These are phyloP conservation scores for Neopestalotiopsis sp. DNA, from an alignment of 2,329 filamentous ascomycete species.

Conservation along the genomic window DNA sequence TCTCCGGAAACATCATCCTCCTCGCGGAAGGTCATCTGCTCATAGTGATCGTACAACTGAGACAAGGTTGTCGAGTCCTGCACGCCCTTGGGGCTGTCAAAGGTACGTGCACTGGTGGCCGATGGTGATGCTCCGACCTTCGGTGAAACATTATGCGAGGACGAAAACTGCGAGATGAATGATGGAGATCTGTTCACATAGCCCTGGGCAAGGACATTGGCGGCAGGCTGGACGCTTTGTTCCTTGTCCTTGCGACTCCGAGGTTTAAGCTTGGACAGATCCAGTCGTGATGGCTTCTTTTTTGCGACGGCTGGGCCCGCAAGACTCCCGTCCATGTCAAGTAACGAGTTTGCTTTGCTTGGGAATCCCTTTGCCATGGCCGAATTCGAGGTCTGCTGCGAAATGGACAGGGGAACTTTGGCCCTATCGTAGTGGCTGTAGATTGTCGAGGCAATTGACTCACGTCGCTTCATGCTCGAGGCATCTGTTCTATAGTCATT, in stretches of 20 bases:
- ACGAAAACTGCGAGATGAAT: constrained; percentile 42
- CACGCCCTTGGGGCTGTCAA: constrained; percentile 34
- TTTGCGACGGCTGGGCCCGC: constrained; percentile 42
- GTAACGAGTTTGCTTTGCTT: constrained; percentile 50
- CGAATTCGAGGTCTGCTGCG: constrained; percentile 63
- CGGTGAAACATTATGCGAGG: constrained; percentile 22
- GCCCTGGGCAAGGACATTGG: constrained; percentile 42
- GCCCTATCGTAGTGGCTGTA: constrained; percentile 62
- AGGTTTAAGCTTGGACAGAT: constrained; percentile 51
- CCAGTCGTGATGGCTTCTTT: constrained; percentile 55
- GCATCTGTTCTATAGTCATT: constrained; percentile 43
- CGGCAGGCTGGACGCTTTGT: constrained; percentile 33
- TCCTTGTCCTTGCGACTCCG: constrained; percentile 41
- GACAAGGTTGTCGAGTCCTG: constrained; percentile 47
- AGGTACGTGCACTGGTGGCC: constrained; percentile 37
- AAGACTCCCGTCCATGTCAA: constrained; percentile 50
- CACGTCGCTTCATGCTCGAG: constrained; percentile 52
- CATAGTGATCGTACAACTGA: constrained; percentile 63
- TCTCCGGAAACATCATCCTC: constrained; percentile 31
- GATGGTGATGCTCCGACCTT: constrained; percentile 24
- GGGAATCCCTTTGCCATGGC: constrained; percentile 63
- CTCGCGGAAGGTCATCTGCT: constrained; percentile 58
- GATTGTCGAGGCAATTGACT: constrained; percentile 59
- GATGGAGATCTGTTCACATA: constrained; percentile 49
- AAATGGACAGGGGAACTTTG: constrained; percentile 61